Evolutionary conservation across 257 asterid species (phyloP), one percentile per base, ranked within the genome.

Genomic region (Gentiana dahurica): DNA sequence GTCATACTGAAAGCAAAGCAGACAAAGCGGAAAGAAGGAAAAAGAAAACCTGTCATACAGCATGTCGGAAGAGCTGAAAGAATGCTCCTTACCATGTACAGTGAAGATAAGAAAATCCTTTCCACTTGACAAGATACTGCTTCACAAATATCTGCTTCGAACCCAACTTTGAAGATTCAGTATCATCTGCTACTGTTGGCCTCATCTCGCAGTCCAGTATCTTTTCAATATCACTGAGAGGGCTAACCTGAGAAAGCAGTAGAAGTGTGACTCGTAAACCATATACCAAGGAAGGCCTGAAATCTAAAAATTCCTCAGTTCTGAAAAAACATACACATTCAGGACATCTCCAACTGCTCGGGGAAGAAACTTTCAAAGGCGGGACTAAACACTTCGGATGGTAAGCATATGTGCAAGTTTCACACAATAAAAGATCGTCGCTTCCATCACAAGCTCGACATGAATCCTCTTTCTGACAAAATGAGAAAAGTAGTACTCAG

Each of bases 71-170:
- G 24, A 24, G 24, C 24, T 55, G 43, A 65, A 44, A 50, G 55
- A 70, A 55, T n/a, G 48, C 47, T 36, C 1, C 54, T 66, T 74
- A 92, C 98, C 98, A 92, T 67, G 88, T 61, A 77, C 98, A 85
- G 61, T 92, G 98, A 65, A 92, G 84, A 80, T 92, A 81, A 36
- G 98, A 92, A 71, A 70, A 55, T 60, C 94, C 97, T 73, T 88
- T 92, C 98, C 98, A 92, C 74, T 92, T 92, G 39, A 92, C 85
- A 68, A 92, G 79, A 76, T 85, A 92, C 71, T 92, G 98, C 67
- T 85, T 92, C 73, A 75, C 83, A 75, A 81, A 73, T 69, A 71
- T 83, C 79, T 85, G 97, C 75, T 81, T 76, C 10, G 94, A 76
- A 36, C 94, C 98, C 36, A 77, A 76, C 61, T 72, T 69, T 37